These are phyloP conservation scores for Fusarium sp. DNA, from an alignment of 2,329 filamentous ascomycete species.

Conservation along the genomic window DNA sequence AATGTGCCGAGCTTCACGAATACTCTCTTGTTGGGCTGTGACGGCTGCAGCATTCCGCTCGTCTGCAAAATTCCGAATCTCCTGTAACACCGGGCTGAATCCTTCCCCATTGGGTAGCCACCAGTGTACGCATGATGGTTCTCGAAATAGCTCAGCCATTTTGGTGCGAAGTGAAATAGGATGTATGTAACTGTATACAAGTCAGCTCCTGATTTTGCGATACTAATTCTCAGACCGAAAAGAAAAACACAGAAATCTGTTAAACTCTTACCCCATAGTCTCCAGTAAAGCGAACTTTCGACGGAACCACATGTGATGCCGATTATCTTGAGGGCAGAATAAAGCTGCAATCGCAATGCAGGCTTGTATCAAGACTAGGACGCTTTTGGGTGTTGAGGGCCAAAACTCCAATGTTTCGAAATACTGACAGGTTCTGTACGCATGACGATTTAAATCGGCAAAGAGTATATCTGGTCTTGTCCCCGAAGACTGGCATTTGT, in stretches of 20 bases:
- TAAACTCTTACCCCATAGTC: slow-evolving; percentile 71
- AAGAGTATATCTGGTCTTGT: slow-evolving; percentile 60
- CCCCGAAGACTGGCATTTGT: slow-evolving; percentile 74
- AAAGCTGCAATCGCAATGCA: slow-evolving; percentile 78
- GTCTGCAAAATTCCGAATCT: slow-evolving; percentile 81
- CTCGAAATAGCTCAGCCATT: slow-evolving; percentile 79
- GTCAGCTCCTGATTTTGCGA: slow-evolving; percentile 13
- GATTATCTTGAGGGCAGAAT: slow-evolving; percentile 79
- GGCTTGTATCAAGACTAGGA: slow-evolving; percentile 76
- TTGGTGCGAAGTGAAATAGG: slow-evolving; percentile 76
- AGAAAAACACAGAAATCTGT: background rate
- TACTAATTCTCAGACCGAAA: background rate
- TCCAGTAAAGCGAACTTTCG: slow-evolving; percentile 83
- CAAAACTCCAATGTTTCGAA: slow-evolving; percentile 81
- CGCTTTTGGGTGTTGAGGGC: slow-evolving; percentile 74
- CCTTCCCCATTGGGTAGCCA: slow-evolving; percentile 89
- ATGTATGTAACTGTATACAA: slow-evolving; percentile 76
- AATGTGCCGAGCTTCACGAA: slow-evolving; percentile 78
- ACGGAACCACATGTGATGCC: slow-evolving; percentile 80
- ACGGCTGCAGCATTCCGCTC: slow-evolving; percentile 72
- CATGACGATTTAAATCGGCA: slow-evolving; percentile 66
- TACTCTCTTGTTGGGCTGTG: slow-evolving; percentile 68
- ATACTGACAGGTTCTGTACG: slow-evolving; percentile 76
- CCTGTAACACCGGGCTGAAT: slow-evolving; percentile 76
- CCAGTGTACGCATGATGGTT: slow-evolving; percentile 78